A percentile compares a stretch with the other conserved stretches of the same genome.
Evolutionary conservation across 768 basidiomycete species (phyloP).

Genomic region (Leccinum olivaceopallidum): DNA sequence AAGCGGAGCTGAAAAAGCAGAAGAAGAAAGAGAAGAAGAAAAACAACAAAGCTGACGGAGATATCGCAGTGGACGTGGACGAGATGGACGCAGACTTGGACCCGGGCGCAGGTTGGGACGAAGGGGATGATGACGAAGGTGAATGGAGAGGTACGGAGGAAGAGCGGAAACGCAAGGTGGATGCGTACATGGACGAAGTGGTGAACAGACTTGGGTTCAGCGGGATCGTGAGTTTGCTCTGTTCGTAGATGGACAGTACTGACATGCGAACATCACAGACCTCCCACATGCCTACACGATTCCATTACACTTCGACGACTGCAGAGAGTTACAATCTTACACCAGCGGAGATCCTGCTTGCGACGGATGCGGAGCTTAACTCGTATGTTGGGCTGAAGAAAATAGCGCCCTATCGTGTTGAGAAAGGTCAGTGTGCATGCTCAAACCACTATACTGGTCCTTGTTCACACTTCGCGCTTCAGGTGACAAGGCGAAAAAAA

Average conservation of each 20-base stretch:
- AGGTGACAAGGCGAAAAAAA: constrained; percentile 30
- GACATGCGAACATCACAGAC: constrained; percentile 50
- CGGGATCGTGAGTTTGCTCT: constrained; percentile 68
- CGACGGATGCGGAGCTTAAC: constrained; percentile 92
- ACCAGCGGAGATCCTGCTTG: constrained; percentile 85
- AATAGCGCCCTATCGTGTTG: constrained; percentile 84
- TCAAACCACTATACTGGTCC: not conserved
- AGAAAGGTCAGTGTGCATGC: constrained; percentile 32
- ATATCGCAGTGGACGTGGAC: constrained; percentile 47
- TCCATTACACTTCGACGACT: constrained; percentile 81
- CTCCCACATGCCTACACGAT: constrained; percentile 87
- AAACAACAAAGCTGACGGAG: constrained; percentile 37
- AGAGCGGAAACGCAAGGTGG: constrained; percentile 79
- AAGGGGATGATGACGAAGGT: constrained; percentile 45
- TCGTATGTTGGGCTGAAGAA: constrained; percentile 87
- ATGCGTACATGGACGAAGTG: constrained; percentile 90
- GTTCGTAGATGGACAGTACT: not conserved
- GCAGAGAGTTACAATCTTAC: constrained; percentile 67
- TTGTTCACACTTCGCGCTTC: not conserved
- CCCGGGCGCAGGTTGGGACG: constrained; percentile 36
- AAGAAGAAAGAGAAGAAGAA: constrained; percentile 57
- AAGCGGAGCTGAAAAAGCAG: constrained; percentile 24
- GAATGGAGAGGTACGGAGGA: constrained; percentile 91
- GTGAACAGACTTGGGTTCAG: constrained; percentile 87
- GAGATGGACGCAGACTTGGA: constrained; percentile 62